Evolutionary conservation across 768 basidiomycete species (phyloP).

Genomic region (Amanita inopinata): DNA sequence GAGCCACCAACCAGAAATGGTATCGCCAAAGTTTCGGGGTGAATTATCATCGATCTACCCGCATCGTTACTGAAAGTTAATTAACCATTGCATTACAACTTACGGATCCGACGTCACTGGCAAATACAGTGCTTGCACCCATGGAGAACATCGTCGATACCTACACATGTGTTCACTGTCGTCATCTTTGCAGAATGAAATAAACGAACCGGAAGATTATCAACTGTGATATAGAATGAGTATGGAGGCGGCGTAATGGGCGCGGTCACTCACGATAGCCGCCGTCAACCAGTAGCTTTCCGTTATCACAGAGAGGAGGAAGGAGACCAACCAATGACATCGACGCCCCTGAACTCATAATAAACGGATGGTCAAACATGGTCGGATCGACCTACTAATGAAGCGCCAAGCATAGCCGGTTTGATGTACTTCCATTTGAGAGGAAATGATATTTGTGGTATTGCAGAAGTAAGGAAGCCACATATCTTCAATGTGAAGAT

Average conservation of each 20-base stretch:
- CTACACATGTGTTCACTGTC: conserved; percentile 30
- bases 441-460: conserved; percentile 93
- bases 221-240: conserved; percentile 41
- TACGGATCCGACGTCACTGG: conserved; percentile 87
- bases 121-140: conserved; percentile 87
- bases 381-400: conserved; percentile 45
- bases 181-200: background rate
- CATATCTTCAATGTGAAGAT: conserved; percentile 94
- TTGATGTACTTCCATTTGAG: conserved; percentile 94
- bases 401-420: conserved; percentile 98
- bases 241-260: conserved; percentile 3
- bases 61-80: conserved; percentile 2
- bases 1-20: conserved; percentile 94
- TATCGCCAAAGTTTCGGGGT: conserved; percentile 89
- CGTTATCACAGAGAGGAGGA: conserved; percentile 91
- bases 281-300: conserved; percentile 85
- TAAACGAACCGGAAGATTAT: conserved; percentile 73
- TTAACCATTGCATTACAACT: conserved; percentile 17
- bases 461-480: conserved; percentile 99
- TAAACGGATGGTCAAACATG: conserved; percentile 6
- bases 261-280: conserved; percentile 60
- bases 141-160: conserved; percentile 87
- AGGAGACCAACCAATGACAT: conserved; percentile 96
- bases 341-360: conserved; percentile 58
- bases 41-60: conserved; percentile 85